A percentile compares a stretch with the other conserved stretches of the same genome.
Conservation (phyloP, 805 yeast species). For the Ogataea ganodermae region DNA sequence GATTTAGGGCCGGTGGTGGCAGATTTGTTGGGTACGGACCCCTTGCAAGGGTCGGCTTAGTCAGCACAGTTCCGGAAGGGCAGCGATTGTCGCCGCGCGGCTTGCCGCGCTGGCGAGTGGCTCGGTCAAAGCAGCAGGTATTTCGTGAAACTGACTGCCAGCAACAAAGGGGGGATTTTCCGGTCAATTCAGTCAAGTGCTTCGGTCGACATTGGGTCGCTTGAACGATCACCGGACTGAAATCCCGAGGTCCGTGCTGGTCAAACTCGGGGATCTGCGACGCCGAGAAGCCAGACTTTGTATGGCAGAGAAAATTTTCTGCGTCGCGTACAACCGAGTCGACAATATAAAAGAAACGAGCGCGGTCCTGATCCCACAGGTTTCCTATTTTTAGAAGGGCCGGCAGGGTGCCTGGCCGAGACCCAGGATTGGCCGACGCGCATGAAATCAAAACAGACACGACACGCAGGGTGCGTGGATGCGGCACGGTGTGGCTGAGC, state of each 20-base stretch:
- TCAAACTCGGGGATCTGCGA: not conserved
- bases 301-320: not conserved
- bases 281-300: not conserved
- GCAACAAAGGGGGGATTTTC: too few relatives aligned
- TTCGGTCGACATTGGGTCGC: too few relatives aligned
- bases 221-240: not conserved
- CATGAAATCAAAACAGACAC: constrained; percentile 5
- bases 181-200: not conserved
- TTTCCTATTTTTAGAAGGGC: constrained; percentile 1
- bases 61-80: too few relatives aligned
- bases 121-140: too few relatives aligned
- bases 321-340: not conserved
- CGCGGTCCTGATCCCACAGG: constrained; percentile 5
- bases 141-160: too few relatives aligned
- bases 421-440: constrained; percentile 8
- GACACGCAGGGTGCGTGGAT: not conserved
- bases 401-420: constrained; percentile 2
- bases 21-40: too few relatives aligned
- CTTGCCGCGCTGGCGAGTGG: too few relatives aligned
- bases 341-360: constrained; percentile 2
- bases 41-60: too few relatives aligned
- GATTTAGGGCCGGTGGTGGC: too few relatives aligned
- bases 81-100: too few relatives aligned
- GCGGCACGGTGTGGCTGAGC: constrained; percentile 1
- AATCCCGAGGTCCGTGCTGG: not conserved